Evolutionary conservation across 2,329 filamentous ascomycete species (phyloP), one percentile per base, ranked within the genome.

Genomic region (Colletotrichum filicis): DNA sequence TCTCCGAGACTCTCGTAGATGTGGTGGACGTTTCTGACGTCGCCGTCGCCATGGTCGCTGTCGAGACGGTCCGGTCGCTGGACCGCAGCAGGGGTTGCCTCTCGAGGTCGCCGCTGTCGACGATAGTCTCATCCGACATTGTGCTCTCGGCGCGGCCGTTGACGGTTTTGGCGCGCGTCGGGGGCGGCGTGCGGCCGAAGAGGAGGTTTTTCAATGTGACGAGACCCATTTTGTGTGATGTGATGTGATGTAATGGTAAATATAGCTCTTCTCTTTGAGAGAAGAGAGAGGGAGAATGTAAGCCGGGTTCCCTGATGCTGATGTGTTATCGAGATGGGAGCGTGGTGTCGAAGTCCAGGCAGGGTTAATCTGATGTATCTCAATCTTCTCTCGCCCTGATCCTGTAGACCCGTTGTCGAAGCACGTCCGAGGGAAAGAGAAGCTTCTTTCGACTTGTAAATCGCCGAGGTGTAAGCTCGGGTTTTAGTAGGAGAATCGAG

Each of bases 171-270:
- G 52, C 28, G 42, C 56, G 67, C 52, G 22, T 53, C 53, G 55
- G 65, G 49, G 52, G 60, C 16, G 28, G 74, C 16, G 60, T 60
- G 32, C 73, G 66, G 14, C 74, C 74, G 32, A 76, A 73, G 63
- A 76, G 30, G 52, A 73, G 56, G 24, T 67, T 75, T 53, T 76
- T 76, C 59, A 76, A 46, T 16, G 71, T 66, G 16, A 76, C 74
- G 16, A 76, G 57, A 49, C 74, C 74, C 75, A 76, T 76, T 22
- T 16, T 59, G 52, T 55, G 37, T 42, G 14, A 8, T 42, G 32
- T 35, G 32, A 35, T 35, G 32, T 35, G 11, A 35, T 35, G 32
- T 35, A 7, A 53, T 42, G 24, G 49, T 42, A 52, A 16, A 28
- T 55, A 46, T 28, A 19, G 19, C 16, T 62, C 42, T 22, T 55